Percentiles rank a stretch among this genome's conserved stretches.
Conservation (phyloP, 1,284 basidiomycete genomes). For the Pholiota adiposa region DNA sequence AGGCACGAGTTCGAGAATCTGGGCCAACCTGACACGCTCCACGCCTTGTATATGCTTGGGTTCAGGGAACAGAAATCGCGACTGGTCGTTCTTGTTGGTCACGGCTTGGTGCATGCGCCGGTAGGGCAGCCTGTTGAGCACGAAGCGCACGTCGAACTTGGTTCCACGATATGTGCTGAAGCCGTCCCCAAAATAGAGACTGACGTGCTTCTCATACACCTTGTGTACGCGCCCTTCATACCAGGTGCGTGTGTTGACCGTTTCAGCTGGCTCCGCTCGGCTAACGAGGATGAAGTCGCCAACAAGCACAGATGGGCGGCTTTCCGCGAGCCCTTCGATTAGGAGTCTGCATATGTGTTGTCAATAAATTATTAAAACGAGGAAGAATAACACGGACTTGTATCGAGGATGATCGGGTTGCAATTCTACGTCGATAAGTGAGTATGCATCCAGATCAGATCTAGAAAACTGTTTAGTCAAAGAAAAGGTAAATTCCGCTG, state of each 20-base stretch:
- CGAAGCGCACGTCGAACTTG: conserved; percentile 54
- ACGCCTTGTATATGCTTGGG: conserved; percentile 31
- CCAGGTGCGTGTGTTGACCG: conserved; percentile 37
- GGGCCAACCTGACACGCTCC: conserved; percentile 25
- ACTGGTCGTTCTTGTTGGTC: conserved; percentile 33
- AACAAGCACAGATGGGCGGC: conserved; percentile 52
- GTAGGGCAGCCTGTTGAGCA: conserved; percentile 50
- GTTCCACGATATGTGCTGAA: conserved; percentile 47
- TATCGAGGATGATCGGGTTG: conserved; percentile 40
- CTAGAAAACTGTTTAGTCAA: conserved; percentile 28
- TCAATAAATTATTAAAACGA: not conserved
- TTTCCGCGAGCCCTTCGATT: conserved; percentile 54
- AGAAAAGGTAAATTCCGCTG: not conserved
- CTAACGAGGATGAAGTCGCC: conserved; percentile 54
- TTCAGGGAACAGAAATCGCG: conserved; percentile 51
- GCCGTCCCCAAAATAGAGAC: conserved; percentile 44
- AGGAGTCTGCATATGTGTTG: conserved; percentile 37
- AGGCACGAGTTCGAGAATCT: conserved; percentile 31
- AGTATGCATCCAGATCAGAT: conserved; percentile 48
- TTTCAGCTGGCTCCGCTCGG: conserved; percentile 29
- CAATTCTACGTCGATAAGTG: conserved; percentile 41
- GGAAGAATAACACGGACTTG: conserved; percentile 32
- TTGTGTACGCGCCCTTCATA: conserved; percentile 55
- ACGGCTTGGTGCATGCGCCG: conserved; percentile 57
- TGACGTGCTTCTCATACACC: conserved; percentile 42